Evolutionary conservation across 805 yeast genomes (phyloP).

Genomic region (Ogataea ramenticola): DNA sequence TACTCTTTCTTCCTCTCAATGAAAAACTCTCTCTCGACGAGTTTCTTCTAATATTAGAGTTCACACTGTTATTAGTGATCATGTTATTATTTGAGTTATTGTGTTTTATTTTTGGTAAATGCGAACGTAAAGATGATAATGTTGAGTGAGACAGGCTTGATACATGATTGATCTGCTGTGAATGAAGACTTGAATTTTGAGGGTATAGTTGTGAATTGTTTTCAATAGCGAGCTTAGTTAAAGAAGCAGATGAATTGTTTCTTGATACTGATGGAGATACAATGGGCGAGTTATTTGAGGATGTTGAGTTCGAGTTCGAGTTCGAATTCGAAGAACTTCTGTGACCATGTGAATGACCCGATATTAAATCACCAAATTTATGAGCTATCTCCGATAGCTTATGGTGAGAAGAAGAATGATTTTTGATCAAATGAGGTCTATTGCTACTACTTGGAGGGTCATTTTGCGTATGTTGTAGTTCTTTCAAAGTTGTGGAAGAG

Average conservation of each 20-base stretch:
- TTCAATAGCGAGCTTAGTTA: constrained; percentile 12
- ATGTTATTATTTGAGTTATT: no score
- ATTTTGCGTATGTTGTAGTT: no score
- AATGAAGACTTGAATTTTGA: not conserved
- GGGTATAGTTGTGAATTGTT: not conserved
- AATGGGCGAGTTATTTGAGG: constrained; percentile 4
- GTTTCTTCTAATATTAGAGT: constrained; percentile 6
- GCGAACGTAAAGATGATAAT: not conserved
- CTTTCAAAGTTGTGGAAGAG: not conserved
- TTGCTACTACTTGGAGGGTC: no score
- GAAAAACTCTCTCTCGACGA: constrained; percentile 12
- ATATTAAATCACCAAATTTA: constrained; percentile 20
- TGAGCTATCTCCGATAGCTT: constrained; percentile 21
- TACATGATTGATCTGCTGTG: constrained; percentile 4
- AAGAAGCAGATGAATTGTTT: constrained; percentile 17
- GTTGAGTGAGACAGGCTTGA: constrained; percentile 3
- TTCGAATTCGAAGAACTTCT: constrained; percentile 9
- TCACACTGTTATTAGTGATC: no score
- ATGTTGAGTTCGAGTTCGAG: constrained; percentile 9
- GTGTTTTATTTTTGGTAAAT: constrained; percentile 7
- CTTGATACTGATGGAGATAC: constrained; percentile 16
- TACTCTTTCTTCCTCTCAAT: not conserved
- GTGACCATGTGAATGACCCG: not conserved
- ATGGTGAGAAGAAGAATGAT: constrained; percentile 16
- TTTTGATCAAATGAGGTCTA: not conserved